These are phyloP conservation scores for Podospora tetraspora DNA, from an alignment of 495 filamentous ascomycete species.

Conservation along the genomic window DNA sequence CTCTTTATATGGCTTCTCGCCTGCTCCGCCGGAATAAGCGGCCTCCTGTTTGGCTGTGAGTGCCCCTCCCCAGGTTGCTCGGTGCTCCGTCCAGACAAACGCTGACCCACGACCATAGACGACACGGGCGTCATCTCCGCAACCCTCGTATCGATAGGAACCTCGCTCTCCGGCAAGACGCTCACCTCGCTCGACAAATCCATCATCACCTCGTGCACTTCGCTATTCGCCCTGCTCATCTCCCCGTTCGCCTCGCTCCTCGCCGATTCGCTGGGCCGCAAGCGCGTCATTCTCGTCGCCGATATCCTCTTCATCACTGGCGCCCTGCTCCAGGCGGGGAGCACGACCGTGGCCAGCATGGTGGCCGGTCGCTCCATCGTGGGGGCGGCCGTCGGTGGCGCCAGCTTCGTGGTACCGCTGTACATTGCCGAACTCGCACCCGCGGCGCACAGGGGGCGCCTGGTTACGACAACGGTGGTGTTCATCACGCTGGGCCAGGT, in stretches of 20 bases:
- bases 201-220: conserved; percentile 76
- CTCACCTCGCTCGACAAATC: conserved; percentile 76
- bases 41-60: conserved; percentile 84
- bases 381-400: conserved; percentile 75
- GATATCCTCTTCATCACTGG: conserved; percentile 73
- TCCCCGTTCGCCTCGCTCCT: conserved; percentile 71
- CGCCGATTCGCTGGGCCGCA: conserved; percentile 70
- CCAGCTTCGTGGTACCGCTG: conserved; percentile 75
- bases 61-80: conserved; percentile 18
- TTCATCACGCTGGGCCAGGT: conserved; percentile 84
- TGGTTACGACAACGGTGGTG: conserved; percentile 73
- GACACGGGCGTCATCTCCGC: conserved; percentile 88
- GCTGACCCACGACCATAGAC: conserved; percentile 40
- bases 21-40: conserved; percentile 75
- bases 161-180: conserved; percentile 61
- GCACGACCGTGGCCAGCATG: conserved; percentile 63
- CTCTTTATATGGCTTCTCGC: conserved; percentile 69
- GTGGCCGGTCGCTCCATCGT: conserved; percentile 74
- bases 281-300: conserved; percentile 69
- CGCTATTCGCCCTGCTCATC: conserved; percentile 70
- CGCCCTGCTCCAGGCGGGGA: conserved; percentile 63
- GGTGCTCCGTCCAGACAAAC: neutral
- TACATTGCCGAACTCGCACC: conserved; percentile 86
- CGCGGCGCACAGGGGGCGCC: conserved; percentile 61
- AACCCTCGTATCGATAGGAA: conserved; percentile 72